Conservation (phyloP, 2,329 filamentous ascomycete species). For the Penicillium sp. region DNA sequence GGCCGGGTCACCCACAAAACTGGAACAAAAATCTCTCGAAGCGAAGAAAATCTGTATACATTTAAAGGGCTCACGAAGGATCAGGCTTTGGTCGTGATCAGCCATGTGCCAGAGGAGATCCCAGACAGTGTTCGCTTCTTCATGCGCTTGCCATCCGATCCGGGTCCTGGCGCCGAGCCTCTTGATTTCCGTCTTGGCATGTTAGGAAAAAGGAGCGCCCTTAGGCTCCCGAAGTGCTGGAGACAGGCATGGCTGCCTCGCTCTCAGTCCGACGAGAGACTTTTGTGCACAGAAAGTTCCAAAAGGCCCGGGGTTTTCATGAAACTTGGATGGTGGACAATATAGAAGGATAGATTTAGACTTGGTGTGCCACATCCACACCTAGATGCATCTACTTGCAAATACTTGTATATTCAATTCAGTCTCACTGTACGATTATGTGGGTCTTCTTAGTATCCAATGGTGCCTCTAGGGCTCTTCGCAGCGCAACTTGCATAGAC, state of each 20-base stretch:
- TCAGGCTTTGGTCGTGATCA: constrained; percentile 89
- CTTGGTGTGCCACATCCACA: not conserved
- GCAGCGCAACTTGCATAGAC: too few relatives aligned
- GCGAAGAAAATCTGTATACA: not conserved
- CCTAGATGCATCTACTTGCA: not conserved
- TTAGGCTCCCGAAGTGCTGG: constrained; percentile 30
- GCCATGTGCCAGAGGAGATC: constrained; percentile 87
- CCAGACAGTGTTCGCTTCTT: constrained; percentile 80
- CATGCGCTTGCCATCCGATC: constrained; percentile 69
- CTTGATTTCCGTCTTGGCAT: constrained; percentile 36
- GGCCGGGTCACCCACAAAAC: constrained; percentile 51
- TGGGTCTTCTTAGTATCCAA: too few relatives aligned
- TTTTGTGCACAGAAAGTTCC: too few relatives aligned
- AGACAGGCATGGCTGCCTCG: constrained; percentile 30
- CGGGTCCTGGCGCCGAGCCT: constrained; percentile 18
- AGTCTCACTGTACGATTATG: not conserved
- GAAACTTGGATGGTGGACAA: constrained; percentile 7
- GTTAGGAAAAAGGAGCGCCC: constrained; percentile 19
- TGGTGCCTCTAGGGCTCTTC: not conserved
- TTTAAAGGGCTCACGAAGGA: constrained; percentile 61
- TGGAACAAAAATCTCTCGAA: too few relatives aligned
- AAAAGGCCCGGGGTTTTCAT: too few relatives aligned
- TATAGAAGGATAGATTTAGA: constrained; percentile 1
- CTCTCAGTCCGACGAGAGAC: constrained; percentile 5
- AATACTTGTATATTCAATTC: constrained; percentile 4